Evolutionary conservation across 805 yeast species (phyloP).

Genomic region (Ogataea dorogensis): DNA sequence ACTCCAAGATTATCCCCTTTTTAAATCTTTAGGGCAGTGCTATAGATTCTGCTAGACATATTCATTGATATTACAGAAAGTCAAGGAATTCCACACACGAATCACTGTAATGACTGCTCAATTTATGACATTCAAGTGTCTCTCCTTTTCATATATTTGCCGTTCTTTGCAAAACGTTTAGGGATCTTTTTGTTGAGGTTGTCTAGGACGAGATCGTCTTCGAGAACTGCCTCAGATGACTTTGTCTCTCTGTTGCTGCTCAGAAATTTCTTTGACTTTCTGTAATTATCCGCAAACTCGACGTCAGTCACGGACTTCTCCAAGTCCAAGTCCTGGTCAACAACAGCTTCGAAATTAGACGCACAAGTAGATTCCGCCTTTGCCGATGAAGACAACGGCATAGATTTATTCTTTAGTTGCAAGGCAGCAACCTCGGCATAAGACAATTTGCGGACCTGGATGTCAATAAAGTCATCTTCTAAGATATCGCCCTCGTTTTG

Average conservation of each 20-base stretch:
- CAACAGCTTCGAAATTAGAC: slow-evolving; percentile 16
- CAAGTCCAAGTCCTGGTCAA: slow-evolving; percentile 32
- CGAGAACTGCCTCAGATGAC: slow-evolving; percentile 1
- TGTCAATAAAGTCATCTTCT: slow-evolving; percentile 40
- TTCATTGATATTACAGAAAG: slow-evolving; percentile 10
- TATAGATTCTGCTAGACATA: neutral
- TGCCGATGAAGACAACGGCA: slow-evolving; percentile 3
- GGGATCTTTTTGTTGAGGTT: slow-evolving; percentile 15
- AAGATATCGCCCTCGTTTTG: slow-evolving; percentile 15
- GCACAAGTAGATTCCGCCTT: slow-evolving; percentile 2
- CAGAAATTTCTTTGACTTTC: slow-evolving; percentile 16
- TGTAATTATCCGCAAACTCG: slow-evolving; percentile 28
- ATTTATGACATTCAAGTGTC: slow-evolving; percentile 2
- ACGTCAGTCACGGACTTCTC: slow-evolving; percentile 35
- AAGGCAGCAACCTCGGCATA: slow-evolving; percentile 53
- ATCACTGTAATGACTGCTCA: slow-evolving; percentile 1
- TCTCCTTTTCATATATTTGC: slow-evolving; percentile 19
- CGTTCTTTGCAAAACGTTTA: slow-evolving; percentile 21
- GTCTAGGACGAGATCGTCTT: slow-evolving; percentile 5
- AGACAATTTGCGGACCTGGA: slow-evolving; percentile 46
- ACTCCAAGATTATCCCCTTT: slow-evolving; percentile 3
- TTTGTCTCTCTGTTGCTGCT: slow-evolving; percentile 1
- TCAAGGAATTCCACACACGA: slow-evolving; percentile 4
- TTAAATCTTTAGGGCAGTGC: slow-evolving; percentile 9
- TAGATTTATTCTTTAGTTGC: slow-evolving; percentile 10